Conservation (phyloP, 1,139 yeast species). For the Protomyces lactucae-debilis region DNA sequence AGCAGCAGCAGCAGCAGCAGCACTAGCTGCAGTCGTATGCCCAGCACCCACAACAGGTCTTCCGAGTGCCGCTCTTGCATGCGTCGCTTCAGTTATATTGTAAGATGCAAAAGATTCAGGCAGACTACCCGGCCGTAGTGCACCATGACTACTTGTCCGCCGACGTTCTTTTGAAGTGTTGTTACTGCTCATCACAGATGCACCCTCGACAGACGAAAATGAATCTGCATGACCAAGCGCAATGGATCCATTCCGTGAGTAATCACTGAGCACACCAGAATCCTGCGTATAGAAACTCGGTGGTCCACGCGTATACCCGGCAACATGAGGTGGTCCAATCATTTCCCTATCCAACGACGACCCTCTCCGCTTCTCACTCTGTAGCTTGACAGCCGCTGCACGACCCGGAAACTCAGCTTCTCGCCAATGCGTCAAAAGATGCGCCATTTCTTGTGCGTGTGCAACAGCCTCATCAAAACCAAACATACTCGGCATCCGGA, state of each 20-base stretch:
- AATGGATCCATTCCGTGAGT: neutral
- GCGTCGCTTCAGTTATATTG: too few relatives aligned
- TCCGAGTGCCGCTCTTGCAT: neutral
- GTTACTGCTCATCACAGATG: neutral
- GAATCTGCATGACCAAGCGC: neutral
- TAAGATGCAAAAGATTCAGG: too few relatives aligned
- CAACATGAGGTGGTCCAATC: too few relatives aligned
- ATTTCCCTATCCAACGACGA: too few relatives aligned
- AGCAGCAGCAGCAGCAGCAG: neutral
- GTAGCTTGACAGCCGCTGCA: neutral
- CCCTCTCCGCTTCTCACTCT: neutral
- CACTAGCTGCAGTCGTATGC: neutral
- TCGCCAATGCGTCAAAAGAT: conserved; percentile 29
- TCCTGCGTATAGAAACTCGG: neutral
- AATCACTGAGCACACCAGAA: neutral
- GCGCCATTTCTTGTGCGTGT: conserved; percentile 29
- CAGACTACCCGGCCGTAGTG: neutral
- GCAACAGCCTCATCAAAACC: conserved; percentile 29
- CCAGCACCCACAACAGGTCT: neutral
- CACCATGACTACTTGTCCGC: neutral
- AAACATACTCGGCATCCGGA: conserved; percentile 8
- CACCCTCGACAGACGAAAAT: neutral
- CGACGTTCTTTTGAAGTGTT: neutral
- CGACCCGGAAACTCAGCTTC: conserved; percentile 16
- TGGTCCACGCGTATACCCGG: neutral